These are phyloP conservation scores for Aspergillus versicolor DNA, from an alignment of 2,329 filamentous ascomycete species.

Conservation along the genomic window DNA sequence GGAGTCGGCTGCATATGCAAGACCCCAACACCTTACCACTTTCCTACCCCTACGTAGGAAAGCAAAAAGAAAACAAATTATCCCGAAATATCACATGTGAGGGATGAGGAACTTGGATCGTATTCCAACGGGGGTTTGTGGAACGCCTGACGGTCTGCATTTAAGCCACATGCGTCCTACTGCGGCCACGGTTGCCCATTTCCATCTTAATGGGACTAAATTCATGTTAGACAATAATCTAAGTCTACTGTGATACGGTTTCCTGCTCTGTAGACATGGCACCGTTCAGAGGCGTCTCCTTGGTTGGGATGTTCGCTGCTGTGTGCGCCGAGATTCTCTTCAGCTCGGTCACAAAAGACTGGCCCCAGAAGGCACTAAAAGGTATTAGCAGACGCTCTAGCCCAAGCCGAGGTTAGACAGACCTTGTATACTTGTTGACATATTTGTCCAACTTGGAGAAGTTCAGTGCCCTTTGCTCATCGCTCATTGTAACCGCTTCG, in stretches of 20 bases:
- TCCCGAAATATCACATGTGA: not conserved
- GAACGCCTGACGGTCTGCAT: not conserved
- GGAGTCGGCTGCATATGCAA: slow-evolving; percentile 17
- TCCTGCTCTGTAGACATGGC: slow-evolving; percentile 4
- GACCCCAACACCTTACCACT: slow-evolving; percentile 3
- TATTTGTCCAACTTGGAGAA: slow-evolving; percentile 92
- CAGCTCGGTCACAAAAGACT: slow-evolving; percentile 86
- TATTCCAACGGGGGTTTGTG: too few species aligned
- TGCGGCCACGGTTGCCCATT: not conserved
- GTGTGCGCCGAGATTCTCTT: slow-evolving; percentile 54
- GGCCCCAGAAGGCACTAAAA: slow-evolving; percentile 83
- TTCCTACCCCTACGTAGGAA: not conserved
- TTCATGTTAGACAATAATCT: not conserved
- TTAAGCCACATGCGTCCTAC: not conserved
- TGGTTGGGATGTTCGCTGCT: slow-evolving; percentile 36
- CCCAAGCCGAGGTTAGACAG: slow-evolving; percentile 17
- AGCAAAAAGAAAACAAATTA: not conserved
- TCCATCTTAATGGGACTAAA: too few species aligned
- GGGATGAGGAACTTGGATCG: not conserved
- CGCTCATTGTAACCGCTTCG: slow-evolving; percentile 93
- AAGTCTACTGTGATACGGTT: not conserved
- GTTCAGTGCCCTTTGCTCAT: slow-evolving; percentile 81
- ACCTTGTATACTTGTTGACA: slow-evolving; percentile 93
- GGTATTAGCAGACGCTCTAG: slow-evolving; percentile 20
- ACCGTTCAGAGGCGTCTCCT: slow-evolving; percentile 26